Evolutionary conservation across 371 early-diverging fungal genomes (phyloP).

Genomic region (Lichtheimia ornata): DNA sequence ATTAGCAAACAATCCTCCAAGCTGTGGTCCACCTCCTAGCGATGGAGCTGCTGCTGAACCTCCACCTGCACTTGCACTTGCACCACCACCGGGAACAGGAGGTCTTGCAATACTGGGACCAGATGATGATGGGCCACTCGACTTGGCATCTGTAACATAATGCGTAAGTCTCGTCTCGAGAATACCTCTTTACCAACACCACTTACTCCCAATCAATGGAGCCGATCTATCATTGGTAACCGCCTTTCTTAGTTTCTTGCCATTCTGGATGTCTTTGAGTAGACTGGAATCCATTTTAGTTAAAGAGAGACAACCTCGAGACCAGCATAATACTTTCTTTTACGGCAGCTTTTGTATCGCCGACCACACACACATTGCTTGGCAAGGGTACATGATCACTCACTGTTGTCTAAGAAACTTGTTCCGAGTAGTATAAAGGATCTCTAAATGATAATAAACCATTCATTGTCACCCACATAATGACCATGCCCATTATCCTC

Average conservation of each 20-base stretch:
- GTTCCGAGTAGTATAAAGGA: too few species aligned
- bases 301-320: neutral
- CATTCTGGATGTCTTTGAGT: slow-evolving; percentile 75
- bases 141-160: slow-evolving; percentile 15
- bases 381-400: too few species aligned
- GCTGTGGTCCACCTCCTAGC: slow-evolving; percentile 35
- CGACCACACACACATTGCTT: too few species aligned
- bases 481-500: too few species aligned
- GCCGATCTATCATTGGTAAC: slow-evolving; percentile 81
- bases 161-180: neutral
- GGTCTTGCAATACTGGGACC: slow-evolving; percentile 31
- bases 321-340: too few species aligned
- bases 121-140: slow-evolving; percentile 18
- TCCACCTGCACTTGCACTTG: neutral
- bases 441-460: too few species aligned
- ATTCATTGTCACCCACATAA: too few species aligned
- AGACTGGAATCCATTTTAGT: slow-evolving; percentile 53
- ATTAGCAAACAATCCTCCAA: slow-evolving; percentile 68
- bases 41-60: slow-evolving; percentile 19
- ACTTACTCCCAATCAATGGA: slow-evolving; percentile 56
- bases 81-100: slow-evolving; percentile 31
- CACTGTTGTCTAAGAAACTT: too few species aligned
- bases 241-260: slow-evolving; percentile 72
- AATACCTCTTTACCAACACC: neutral
- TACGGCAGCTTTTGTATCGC: too few species aligned